Base-by-base conservation (phyloP, 2,329 filamentous ascomycete species). In the Penicillium sclerotiorum region DNA sequence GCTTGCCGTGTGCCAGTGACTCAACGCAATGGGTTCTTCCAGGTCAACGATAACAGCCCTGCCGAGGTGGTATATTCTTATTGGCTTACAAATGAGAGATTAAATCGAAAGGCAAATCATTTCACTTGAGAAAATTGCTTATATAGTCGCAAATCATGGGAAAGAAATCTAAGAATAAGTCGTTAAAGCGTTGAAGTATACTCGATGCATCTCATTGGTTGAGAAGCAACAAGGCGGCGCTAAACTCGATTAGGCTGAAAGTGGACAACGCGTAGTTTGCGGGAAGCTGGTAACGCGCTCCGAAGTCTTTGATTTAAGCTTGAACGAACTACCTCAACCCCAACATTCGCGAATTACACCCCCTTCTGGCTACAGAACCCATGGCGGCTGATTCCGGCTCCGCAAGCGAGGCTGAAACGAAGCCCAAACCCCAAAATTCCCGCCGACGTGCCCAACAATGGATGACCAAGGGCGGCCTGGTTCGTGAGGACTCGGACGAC, bases 401-500 rank as follows among this genome's bases (percentile, higher is more conserved):
- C 13, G 59, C 60, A 9, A 51, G 43, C 21, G 52, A 60, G 7
- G 30, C 45, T 5, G 46, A 52, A 22, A 45, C 49, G 5, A 39
- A 57, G 27, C 52, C 50, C 28, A 56, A 55, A 17, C 60, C 48
- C 20, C 25, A 23, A 18, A 65, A 58, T 52, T 61, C 64, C 32
- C 63, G 60, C 39, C 67, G 73, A 55, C 68, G 68, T 25, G 72
- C 74, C 36, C 75, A 73, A 51, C 69, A 73, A 62, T 77, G 77
- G 64, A 76, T 86, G 50, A 80, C 73, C 52, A 83, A 70, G 58
- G 82, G 83, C 38, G 87, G 86, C 23, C 78, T 91, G 9, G 73
- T 77, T 6, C 80, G 88, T 61, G 89, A 94, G 53, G 88, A 95
- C 67, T 95, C 90, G 0, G 91, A 95, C 68, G 91, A 95, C 70